Evolutionary conservation across 78 protist species (phyloP).

Genomic region (Mantamonas sphyraenae): DNA sequence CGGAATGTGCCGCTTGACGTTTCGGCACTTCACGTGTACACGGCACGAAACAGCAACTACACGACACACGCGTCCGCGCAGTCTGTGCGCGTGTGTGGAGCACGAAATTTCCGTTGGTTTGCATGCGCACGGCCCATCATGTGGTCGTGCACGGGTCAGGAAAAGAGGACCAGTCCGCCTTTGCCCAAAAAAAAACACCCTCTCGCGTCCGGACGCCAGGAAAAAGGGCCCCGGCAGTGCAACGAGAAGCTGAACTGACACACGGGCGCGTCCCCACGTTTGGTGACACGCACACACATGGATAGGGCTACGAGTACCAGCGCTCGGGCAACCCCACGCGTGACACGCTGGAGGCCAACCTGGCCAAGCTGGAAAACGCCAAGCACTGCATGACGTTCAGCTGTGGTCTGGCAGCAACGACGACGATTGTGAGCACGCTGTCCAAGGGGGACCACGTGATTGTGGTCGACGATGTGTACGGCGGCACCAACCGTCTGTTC

Average conservation of each 20-base stretch:
- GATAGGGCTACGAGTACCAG: slow-evolving; percentile 85
- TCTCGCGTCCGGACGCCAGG: too few species aligned
- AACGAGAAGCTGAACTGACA: too few species aligned
- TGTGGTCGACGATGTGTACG: slow-evolving; percentile 76
- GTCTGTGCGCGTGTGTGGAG: too few species aligned
- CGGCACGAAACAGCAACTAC: background rate
- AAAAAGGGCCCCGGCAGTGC: too few species aligned
- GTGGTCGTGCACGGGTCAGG: too few species aligned
- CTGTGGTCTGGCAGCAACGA: slow-evolving; percentile 60
- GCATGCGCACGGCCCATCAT: too few species aligned
- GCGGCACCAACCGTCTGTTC: slow-evolving; percentile 70
- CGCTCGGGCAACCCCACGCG: slow-evolving; percentile 95
- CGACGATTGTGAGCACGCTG: slow-evolving; percentile 44
- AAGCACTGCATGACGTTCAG: slow-evolving; percentile 68
- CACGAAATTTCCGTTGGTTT: too few species aligned
- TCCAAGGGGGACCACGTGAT: slow-evolving; percentile 80
- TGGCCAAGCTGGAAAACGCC: slow-evolving; percentile 79
- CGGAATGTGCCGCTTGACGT: background rate
- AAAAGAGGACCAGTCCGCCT: too few species aligned
- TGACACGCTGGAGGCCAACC: slow-evolving; percentile 60
- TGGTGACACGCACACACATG: too few species aligned
- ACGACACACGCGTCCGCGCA: too few species aligned
- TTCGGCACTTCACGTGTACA: background rate
- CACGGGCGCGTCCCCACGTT: too few species aligned
- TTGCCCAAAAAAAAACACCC: too few species aligned